Conservation (phyloP, 23 red algal genomes). For the Cyanidiococcus yangmingshanensis region DNA sequence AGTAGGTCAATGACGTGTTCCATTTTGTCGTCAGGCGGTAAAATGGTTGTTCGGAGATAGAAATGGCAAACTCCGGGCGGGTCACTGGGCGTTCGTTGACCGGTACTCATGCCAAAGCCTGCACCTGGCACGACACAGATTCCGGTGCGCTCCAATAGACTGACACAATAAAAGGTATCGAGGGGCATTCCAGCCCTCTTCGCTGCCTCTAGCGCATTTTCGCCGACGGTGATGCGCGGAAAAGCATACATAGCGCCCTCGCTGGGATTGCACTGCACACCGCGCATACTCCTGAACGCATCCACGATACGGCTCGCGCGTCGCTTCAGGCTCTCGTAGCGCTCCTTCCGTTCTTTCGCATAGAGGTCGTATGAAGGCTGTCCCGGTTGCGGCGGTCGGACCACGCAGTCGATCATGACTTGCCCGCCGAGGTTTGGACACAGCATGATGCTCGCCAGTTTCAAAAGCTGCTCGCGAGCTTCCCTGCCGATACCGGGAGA, state of each 20-base stretch:
- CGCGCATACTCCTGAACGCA: conserved; percentile 50
- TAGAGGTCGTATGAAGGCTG: conserved; percentile 61
- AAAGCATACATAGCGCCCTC: conserved; percentile 96
- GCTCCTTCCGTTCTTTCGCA: conserved; percentile 35
- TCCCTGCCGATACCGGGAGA: neutral
- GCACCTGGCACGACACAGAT: conserved; percentile 94
- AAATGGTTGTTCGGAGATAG: conserved; percentile 87
- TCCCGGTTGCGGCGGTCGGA: conserved; percentile 53
- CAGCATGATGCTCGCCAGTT: conserved; percentile 58
- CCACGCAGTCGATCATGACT: conserved; percentile 66
- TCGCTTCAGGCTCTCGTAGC: conserved; percentile 36
- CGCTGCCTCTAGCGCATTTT: conserved; percentile 42
- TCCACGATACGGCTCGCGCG: conserved; percentile 37
- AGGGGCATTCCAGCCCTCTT: conserved; percentile 28
- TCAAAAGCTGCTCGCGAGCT: conserved; percentile 50
- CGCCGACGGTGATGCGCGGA: conserved; percentile 49
- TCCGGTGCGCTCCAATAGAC: conserved; percentile 76
- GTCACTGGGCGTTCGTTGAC: neutral
- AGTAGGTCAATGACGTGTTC: conserved; percentile 38
- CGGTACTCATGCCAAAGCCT: conserved; percentile 57
- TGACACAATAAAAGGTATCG: conserved; percentile 70
- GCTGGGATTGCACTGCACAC: conserved; percentile 52
- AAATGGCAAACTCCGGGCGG: conserved; percentile 31
- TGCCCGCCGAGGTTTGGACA: conserved; percentile 86
- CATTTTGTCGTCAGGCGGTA: conserved; percentile 66